Evolutionary conservation across 192 early-diverging fungal species (phyloP), one percentile per base, ranked within the genome.

Genomic region (Backusella tarrabulga): DNA sequence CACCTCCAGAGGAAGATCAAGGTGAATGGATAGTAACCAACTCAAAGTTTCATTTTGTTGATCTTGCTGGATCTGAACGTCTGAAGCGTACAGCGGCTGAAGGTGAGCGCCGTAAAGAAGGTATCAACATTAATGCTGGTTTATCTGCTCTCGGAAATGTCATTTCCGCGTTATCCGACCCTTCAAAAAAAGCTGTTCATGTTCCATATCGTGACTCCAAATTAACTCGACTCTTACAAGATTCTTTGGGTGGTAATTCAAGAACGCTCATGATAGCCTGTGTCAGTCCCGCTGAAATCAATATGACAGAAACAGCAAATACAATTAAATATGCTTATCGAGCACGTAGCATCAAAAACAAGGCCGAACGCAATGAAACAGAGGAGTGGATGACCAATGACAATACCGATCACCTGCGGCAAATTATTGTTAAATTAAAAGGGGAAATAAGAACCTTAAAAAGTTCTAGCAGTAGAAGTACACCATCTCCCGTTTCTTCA

Each of bases 21-120:
- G 90, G 85, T 9, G 90, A 90, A 60, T 85, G 85, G 79, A 80
- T 92, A 29, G 78, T 85, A 0, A 74, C 94, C 32, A 85, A 86
- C 3, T 96, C 95, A 32, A 99, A 99, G 84, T 97, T 99, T 75
- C 96, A 98, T 81, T 99, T 99, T 88, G 98, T 99, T 11, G 98
- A 99, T 86, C 85, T 99, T 82, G 98, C 98, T 14, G 98, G 98
- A 15, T 96, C 94, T 19, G 98, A 99, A 85, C 85, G 94, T 23
- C 84, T 99, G 19, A 99, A 99, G 86, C 90, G 94, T 26, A 99
- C 97, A 8, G 88, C 93, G 26, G 96, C 97, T 0, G 92, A 91
- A 66, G 97, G 97, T 34, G 96, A 97, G 44, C 88, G 97, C 40
- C 93, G 92, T 72, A 94, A 94, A 78, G 97, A 99, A 80, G 97